Percentiles rank a stretch among this genome's conserved stretches.
These are phyloP conservation scores for Eucommia ulmoides DNA, from an alignment of 257 asterid genomes.

Conservation along the genomic window DNA sequence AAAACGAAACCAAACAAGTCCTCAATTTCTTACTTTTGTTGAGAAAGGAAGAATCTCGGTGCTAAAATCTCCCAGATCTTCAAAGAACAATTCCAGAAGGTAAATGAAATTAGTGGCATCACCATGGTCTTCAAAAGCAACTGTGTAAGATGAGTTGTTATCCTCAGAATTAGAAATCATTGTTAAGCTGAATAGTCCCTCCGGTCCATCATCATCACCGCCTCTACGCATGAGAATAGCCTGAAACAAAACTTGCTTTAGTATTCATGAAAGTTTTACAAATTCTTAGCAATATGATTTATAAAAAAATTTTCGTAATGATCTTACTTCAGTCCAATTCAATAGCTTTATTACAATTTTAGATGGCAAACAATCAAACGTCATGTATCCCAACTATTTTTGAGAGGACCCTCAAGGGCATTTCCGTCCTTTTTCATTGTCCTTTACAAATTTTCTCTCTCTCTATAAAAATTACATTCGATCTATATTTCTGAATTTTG, in stretches of 20 bases:
- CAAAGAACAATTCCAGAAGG: constrained; percentile 57
- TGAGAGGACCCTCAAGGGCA: no score
- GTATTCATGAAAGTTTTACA: constrained; percentile 1
- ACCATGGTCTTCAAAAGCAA: constrained; percentile 67
- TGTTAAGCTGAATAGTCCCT: constrained; percentile 43
- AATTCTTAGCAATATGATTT: not conserved
- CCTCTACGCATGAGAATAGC: constrained; percentile 48
- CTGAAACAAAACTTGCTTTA: constrained; percentile 21
- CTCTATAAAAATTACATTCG: no score
- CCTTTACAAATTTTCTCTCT: no score
- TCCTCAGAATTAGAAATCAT: constrained; percentile 22
- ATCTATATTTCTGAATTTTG: no score
- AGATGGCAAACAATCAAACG: no score
- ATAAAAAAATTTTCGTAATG: not conserved
- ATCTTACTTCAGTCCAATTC: constrained; percentile 4
- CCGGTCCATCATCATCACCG: constrained; percentile 28
- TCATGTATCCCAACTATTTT: no score
- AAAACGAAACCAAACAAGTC: not conserved
- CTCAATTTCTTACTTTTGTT: constrained; percentile 36
- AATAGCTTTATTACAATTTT: constrained; percentile 4
- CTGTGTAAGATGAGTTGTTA: constrained; percentile 37
- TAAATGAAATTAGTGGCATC: constrained; percentile 81
- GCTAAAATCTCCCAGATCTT: constrained; percentile 47
- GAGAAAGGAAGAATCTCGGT: constrained; percentile 63
- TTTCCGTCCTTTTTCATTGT: no score